A percentile compares a stretch with the other conserved stretches of the same genome.
Evolutionary conservation across 176 grass and related monocot species (phyloP).

Genomic region (Carex parvula): DNA sequence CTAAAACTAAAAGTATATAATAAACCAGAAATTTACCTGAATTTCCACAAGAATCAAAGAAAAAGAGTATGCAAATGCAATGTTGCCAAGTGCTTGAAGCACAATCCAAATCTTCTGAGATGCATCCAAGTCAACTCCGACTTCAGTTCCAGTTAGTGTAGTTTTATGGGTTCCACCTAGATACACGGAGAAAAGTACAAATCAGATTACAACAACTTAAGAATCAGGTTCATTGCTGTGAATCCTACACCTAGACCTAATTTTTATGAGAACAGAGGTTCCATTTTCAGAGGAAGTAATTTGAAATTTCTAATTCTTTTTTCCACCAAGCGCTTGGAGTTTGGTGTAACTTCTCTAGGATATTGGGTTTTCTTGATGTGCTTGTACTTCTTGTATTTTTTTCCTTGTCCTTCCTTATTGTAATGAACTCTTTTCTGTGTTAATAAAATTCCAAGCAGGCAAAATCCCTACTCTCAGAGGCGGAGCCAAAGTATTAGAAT

Average conservation of each 20-base stretch:
- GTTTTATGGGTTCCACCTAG: conserved; percentile 51
- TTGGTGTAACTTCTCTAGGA: no score
- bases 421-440: no score
- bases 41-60: conserved; percentile 96
- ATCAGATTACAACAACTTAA: conserved; percentile 11
- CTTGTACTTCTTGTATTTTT: no score
- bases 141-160: conserved; percentile 51
- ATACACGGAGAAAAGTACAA: neutral
- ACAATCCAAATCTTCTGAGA: conserved; percentile 74
- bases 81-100: conserved; percentile 76
- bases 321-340: no score
- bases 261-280: neutral
- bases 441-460: no score
- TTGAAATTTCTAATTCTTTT: neutral
- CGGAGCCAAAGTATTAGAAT: no score
- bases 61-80: conserved; percentile 88
- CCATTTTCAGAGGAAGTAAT: neutral
- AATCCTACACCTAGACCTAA: neutral
- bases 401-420: no score
- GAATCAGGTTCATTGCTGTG: neutral
- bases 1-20: neutral
- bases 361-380: no score
- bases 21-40: conserved; percentile 39
- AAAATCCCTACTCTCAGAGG: no score
- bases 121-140: conserved; percentile 62